A percentile compares a stretch with the other conserved stretches of the same genome.
Evolutionary conservation across 495 filamentous ascomycete genomes (phyloP).

Genomic region (Xylaria telfairii): DNA sequence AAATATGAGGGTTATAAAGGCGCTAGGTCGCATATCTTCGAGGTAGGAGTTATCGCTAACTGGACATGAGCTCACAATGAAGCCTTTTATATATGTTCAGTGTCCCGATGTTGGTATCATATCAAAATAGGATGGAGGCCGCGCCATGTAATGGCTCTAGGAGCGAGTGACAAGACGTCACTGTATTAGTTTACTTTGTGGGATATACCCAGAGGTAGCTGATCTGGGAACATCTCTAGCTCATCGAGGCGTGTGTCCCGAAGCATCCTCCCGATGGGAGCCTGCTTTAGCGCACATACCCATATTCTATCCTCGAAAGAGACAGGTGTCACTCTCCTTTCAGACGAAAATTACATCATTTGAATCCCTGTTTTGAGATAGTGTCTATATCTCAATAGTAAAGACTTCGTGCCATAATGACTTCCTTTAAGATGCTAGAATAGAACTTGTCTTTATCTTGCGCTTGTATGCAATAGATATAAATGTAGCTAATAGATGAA

Average conservation of each 20-base stretch:
- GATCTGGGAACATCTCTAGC: not conserved
- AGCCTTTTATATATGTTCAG: not conserved
- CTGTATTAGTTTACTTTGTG: not conserved
- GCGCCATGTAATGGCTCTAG: not conserved
- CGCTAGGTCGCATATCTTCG: conserved; percentile 7
- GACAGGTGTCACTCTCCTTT: not conserved
- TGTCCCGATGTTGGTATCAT: not conserved
- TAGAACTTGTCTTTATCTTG: not conserved
- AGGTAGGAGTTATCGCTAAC: not conserved
- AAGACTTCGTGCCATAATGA: not conserved
- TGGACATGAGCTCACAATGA: not conserved
- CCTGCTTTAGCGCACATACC: conserved; percentile 17
- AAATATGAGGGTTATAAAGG: not conserved
- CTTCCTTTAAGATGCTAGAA: no score
- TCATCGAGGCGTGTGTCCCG: not conserved
- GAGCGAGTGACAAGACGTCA: not conserved
- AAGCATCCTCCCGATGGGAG: conserved; percentile 22
- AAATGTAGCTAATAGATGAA: not conserved
- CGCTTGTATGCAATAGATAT: not conserved
- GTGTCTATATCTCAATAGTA: not conserved
- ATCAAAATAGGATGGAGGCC: not conserved
- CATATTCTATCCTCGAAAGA: not conserved
- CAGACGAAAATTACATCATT: not conserved
- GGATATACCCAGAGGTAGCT: not conserved
- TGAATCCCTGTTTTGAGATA: not conserved